Evolutionary conservation across 176 grass and related monocot genomes (phyloP).

Genomic region (Triticum timopheevii): DNA sequence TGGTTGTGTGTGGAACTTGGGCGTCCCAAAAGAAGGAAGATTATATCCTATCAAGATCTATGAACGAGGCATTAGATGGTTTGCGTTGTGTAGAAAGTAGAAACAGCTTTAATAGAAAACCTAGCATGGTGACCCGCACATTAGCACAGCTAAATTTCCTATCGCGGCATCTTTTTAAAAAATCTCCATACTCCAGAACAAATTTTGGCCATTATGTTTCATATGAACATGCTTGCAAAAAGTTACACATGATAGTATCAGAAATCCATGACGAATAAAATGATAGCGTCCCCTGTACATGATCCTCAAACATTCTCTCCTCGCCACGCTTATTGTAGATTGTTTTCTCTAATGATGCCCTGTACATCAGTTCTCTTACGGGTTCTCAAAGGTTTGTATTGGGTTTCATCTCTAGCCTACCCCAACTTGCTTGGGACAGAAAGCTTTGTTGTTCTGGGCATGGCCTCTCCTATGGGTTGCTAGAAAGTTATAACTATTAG

Average conservation of each 20-base stretch:
- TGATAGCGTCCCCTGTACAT: too few relatives aligned
- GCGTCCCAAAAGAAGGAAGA: neutral
- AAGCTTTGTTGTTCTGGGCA: too few relatives aligned
- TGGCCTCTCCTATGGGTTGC: too few relatives aligned
- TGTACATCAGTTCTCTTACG: too few relatives aligned
- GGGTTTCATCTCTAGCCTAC: too few relatives aligned
- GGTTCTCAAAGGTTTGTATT: too few relatives aligned
- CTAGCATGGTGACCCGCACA: neutral
- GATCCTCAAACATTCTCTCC: too few relatives aligned
- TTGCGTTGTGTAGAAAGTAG: neutral
- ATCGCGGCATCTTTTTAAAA: neutral
- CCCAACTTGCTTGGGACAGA: too few relatives aligned
- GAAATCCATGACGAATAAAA: neutral
- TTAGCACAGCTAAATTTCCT: neutral
- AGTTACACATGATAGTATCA: neutral
- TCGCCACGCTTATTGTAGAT: too few relatives aligned
- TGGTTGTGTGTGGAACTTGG: neutral
- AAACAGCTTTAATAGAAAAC: neutral
- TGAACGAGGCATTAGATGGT: neutral
- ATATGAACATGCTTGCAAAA: neutral
- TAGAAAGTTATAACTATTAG: too few relatives aligned
- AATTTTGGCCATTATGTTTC: neutral
- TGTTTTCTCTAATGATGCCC: too few relatives aligned
- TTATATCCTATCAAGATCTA: neutral
- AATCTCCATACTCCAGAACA: neutral